Evolutionary conservation across 805 yeast species (phyloP).

Genomic region (Candida palmyrensis): DNA sequence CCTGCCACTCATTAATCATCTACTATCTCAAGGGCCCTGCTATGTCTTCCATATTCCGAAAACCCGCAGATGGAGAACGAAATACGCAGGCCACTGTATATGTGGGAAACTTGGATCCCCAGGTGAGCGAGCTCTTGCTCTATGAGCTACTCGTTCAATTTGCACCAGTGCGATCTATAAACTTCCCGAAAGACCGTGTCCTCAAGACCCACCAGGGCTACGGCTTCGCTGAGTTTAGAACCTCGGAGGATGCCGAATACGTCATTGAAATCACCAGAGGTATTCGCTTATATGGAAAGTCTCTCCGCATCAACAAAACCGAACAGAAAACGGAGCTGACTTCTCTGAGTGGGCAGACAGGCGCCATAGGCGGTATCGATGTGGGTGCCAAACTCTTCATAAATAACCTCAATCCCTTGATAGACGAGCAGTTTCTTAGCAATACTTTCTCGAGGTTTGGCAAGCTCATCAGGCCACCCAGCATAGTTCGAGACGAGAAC

Average conservation of each 20-base stretch:
- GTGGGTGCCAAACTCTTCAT: conserved; percentile 50
- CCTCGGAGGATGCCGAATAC: conserved; percentile 62
- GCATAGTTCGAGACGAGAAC: conserved; percentile 43
- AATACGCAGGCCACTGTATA: conserved; percentile 65
- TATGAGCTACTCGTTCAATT: conserved; percentile 84
- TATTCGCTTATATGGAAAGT: conserved; percentile 54
- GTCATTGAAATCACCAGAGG: conserved; percentile 58
- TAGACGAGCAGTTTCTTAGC: conserved; percentile 52
- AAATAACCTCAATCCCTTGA: conserved; percentile 61
- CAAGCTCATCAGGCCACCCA: conserved; percentile 43
- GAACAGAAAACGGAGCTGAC: conserved; percentile 16
- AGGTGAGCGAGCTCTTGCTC: conserved; percentile 63
- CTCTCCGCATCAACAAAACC: conserved; percentile 53
- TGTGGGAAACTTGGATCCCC: conserved; percentile 77
- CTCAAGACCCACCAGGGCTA: conserved; percentile 73
- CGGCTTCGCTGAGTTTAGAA: conserved; percentile 75
- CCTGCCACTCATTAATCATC: too few species aligned
- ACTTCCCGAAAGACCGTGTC: conserved; percentile 77
- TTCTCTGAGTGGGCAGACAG: conserved; percentile 2
- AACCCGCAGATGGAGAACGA: conserved; percentile 40
- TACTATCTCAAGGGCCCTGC: neutral
- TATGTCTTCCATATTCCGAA: conserved; percentile 29
- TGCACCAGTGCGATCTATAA: conserved; percentile 67
- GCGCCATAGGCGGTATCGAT: conserved; percentile 14
- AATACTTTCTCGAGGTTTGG: conserved; percentile 72